Percentiles rank a stretch among this genome's conserved stretches.
phyloP scores from a whole-genome alignment of 2,329 filamentous ascomycete genomes.

The Penicillium decumbens region DNA sequence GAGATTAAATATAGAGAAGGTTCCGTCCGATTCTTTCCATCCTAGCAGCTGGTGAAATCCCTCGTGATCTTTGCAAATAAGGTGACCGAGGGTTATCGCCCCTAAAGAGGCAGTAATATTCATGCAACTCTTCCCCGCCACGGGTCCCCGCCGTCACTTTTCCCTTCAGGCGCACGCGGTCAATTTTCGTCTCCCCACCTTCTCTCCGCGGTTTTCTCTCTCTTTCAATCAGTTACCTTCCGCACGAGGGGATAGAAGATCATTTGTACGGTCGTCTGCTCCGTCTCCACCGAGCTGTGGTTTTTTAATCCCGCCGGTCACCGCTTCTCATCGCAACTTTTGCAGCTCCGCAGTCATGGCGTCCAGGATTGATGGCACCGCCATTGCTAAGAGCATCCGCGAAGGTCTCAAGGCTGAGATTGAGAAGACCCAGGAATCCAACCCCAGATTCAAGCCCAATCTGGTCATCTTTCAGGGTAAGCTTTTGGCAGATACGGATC shows the following conservation, averaged over 20 bases:
- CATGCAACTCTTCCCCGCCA: conserved; percentile 23
- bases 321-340: conserved; percentile 37
- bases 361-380: conserved; percentile 89
- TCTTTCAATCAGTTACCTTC: conserved; percentile 8
- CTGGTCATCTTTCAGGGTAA: conserved; percentile 92
- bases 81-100: conserved; percentile 20
- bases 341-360: conserved; percentile 70
- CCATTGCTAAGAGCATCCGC: conserved; percentile 87
- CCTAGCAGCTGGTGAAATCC: conserved; percentile 1
- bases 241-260: conserved; percentile 15
- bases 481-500: conserved; percentile 17
- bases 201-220: conserved; percentile 12
- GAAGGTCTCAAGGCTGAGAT: conserved; percentile 77
- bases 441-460: conserved; percentile 81
- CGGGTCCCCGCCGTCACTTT: conserved; percentile 23
- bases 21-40: background rate
- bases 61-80: conserved; percentile 11
- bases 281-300: conserved; percentile 14
- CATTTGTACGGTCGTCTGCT: conserved; percentile 14
- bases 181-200: conserved; percentile 20
- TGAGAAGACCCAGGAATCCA: conserved; percentile 70
- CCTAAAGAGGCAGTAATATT: conserved; percentile 25
- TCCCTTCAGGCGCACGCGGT: conserved; percentile 20
- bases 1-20: background rate
- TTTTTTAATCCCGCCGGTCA: conserved; percentile 18